Base-by-base conservation (phyloP, 768 basidiomycete genomes). In the Xanthoconium stramineum region DNA sequence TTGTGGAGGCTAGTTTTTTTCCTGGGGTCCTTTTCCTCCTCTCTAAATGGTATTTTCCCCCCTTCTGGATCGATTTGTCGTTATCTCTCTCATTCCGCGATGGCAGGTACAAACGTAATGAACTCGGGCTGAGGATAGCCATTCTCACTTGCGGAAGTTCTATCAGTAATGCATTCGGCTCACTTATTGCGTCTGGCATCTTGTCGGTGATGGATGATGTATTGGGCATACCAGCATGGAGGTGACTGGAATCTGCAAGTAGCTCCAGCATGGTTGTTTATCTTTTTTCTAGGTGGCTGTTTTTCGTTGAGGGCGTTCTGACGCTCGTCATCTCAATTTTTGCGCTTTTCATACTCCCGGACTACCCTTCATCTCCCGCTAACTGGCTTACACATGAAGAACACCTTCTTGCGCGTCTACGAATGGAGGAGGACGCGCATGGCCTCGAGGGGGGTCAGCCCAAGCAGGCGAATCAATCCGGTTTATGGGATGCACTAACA, bases 201-300 rank as follows among this genome's bases (percentile, higher is more conserved):
- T 11, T 43, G 6, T 43, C 42, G 20, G 15, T 43, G 11, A 43
- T 43, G 42, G 42, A 87, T 19, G 47, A 84, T 7, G 78, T 74
- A 60, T 72, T 84, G 17, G 89, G 89, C 0, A 75, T 81, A 53
- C 74, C 85, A 2, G 87, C 87, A 1, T 93, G 90, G 91, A 74
- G 85, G 80, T 86, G 67, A 69, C 78, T 5, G 19, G 20, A n/a
- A n/a, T 7, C 19, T 10, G 24, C 24, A 24, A 24, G 50, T 40
- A 32, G 7, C 12, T 45, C 43, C 15, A 37, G 37, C 49, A 46
- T 46, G 15, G 19, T 28, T 12, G 32, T 47, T 49, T 40, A 61
- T 38, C 30, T 44, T 6, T 37, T 38, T 32, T 55, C 24, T 24
- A 85, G 86, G 62, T 90, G 86, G 86, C 74, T 88, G 24, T 88